Conservation (phyloP, 2,329 filamentous ascomycete genomes). For the Scolecobasidium constrictum region DNA sequence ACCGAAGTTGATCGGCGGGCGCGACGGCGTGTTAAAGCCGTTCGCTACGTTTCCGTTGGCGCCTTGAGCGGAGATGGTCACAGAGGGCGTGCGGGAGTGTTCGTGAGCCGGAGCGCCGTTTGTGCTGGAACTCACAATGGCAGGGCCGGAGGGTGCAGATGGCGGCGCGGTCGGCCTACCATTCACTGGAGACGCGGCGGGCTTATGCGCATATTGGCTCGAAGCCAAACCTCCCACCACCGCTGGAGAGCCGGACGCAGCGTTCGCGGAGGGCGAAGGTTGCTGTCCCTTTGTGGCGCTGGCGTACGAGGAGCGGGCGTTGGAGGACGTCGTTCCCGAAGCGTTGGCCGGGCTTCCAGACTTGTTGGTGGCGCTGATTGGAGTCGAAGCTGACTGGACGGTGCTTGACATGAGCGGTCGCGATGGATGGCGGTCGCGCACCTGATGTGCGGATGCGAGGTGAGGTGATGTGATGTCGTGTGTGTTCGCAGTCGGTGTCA, state of each 20-base stretch:
- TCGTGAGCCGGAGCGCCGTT: constrained; percentile 52
- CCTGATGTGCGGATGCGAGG: too few species aligned
- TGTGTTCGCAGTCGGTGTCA: too few species aligned
- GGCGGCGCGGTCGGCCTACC: constrained; percentile 64
- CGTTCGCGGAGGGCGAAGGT: constrained; percentile 35
- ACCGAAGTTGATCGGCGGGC: constrained; percentile 68
- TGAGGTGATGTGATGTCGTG: too few species aligned
- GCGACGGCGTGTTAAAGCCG: constrained; percentile 41
- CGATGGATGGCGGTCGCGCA: background rate
- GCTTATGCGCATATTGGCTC: constrained; percentile 43
- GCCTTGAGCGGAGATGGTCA: constrained; percentile 81
- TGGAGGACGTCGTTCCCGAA: constrained; percentile 40
- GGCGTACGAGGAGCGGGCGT: constrained; percentile 48
- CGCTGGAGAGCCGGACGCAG: constrained; percentile 40
- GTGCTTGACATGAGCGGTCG: constrained; percentile 51
- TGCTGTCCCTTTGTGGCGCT: constrained; percentile 47
- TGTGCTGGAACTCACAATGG: constrained; percentile 52
- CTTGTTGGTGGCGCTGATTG: constrained; percentile 36
- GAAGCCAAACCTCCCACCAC: constrained; percentile 40
- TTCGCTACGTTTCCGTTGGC: constrained; percentile 67
- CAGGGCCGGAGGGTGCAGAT: constrained; percentile 51
- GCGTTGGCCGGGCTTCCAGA: constrained; percentile 35
- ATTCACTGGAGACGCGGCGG: constrained; percentile 71
- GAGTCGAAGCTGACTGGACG: constrained; percentile 39
- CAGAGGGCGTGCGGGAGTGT: constrained; percentile 77